Percentiles rank a stretch among this genome's conserved stretches.
phyloP scores from a whole-genome alignment of 2,329 filamentous ascomycete genomes.

The Cercospora zeina region DNA sequence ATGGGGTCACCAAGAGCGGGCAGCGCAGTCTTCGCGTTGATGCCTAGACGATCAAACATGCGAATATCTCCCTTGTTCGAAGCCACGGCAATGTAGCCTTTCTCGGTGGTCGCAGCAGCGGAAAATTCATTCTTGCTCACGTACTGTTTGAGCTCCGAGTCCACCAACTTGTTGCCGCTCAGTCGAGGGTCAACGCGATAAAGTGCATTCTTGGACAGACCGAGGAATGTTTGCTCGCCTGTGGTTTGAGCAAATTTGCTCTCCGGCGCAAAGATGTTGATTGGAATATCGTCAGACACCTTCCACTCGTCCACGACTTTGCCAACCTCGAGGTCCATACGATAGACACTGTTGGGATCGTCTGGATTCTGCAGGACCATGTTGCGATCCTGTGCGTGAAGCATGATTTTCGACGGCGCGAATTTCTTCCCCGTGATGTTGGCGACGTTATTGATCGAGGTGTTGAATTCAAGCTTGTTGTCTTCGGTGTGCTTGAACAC shows the following conservation, averaged over 20 bases:
- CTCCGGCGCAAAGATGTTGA: constrained; percentile 88
- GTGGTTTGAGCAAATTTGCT: constrained; percentile 99
- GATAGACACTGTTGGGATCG: constrained; percentile 87
- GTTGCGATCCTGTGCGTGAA: constrained; percentile 85
- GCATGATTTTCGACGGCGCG: constrained; percentile 94
- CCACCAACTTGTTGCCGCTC: constrained; percentile 86
- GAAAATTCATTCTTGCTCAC: constrained; percentile 97
- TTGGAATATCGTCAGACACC: constrained; percentile 91
- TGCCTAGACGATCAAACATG: constrained; percentile 91
- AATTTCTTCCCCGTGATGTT: constrained; percentile 85
- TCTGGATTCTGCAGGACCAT: constrained; percentile 81
- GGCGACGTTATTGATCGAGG: constrained; percentile 93
- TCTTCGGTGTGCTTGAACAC: constrained; percentile 96
- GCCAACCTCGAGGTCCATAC: constrained; percentile 96
- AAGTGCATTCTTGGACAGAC: constrained; percentile 86
- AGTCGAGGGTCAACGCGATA: constrained; percentile 93
- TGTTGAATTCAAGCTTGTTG: constrained; percentile 92
- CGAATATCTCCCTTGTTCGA: constrained; percentile 98
- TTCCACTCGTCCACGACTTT: constrained; percentile 99
- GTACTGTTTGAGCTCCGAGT: constrained; percentile 92
- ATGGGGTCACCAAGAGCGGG: constrained; percentile 94
- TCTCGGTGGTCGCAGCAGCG: constrained; percentile 87
- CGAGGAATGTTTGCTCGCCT: constrained; percentile 89
- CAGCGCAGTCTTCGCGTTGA: constrained; percentile 96
- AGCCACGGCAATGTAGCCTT: constrained; percentile 94